Conservation (phyloP, 78 protist species). For the Chrysochromulina parva region DNA sequence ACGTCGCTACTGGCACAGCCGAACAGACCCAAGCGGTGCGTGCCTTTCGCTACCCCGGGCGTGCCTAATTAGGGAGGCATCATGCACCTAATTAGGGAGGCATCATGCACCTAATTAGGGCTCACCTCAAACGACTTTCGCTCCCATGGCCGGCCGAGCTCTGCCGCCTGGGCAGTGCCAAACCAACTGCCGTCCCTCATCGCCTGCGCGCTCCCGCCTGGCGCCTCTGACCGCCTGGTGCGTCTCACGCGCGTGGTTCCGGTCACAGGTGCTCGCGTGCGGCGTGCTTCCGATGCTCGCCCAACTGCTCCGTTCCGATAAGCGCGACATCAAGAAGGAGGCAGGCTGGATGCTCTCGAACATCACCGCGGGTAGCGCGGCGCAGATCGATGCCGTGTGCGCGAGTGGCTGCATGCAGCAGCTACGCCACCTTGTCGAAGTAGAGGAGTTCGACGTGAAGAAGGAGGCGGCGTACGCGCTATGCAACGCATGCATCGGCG, state of each 20-base stretch:
- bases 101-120: no score
- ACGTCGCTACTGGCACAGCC: conserved; percentile 96
- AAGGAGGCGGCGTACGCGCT: conserved; percentile 63
- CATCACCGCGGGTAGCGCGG: conserved; percentile 91
- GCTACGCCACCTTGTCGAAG: conserved; percentile 60
- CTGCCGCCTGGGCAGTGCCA: no score
- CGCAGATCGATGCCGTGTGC: conserved; percentile 91
- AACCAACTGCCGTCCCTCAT: no score
- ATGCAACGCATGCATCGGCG: no score
- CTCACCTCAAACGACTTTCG: no score
- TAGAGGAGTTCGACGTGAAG: conserved; percentile 71
- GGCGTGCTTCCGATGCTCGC: conserved; percentile 77
- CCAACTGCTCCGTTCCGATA: conserved; percentile 52
- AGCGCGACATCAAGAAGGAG: conserved; percentile 86
- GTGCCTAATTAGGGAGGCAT: no score
- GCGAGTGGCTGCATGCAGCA: conserved; percentile 74
- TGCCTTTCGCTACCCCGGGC: conserved; percentile 60
- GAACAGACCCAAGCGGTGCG: conserved; percentile 88
- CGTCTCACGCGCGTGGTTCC: no score
- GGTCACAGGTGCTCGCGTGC: conserved; percentile 85
- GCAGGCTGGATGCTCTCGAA: conserved; percentile 97
- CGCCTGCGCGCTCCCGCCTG: no score
- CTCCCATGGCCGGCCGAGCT: no score
- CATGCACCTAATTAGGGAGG: no score
- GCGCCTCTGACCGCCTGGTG: no score